A percentile compares a stretch with the other conserved stretches of the same genome.
These are phyloP conservation scores for Porcisia deanei DNA, from an alignment of 208 protist genomes.

Conservation along the genomic window DNA sequence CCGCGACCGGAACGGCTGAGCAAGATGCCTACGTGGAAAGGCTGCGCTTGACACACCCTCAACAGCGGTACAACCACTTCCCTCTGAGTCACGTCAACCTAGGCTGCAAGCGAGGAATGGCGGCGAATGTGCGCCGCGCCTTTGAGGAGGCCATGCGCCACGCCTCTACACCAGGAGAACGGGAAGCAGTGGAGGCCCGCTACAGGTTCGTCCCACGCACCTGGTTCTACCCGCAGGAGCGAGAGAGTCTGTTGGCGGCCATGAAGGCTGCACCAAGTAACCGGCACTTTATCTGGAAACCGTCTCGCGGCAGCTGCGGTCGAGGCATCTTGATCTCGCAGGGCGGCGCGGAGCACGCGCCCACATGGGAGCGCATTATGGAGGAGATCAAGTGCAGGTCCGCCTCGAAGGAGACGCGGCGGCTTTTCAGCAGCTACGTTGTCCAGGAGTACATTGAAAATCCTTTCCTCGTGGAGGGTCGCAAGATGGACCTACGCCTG, in stretches of 20 bases:
- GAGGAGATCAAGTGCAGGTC: constrained; percentile 53
- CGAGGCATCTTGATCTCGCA: constrained; percentile 80
- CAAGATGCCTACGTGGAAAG: constrained; percentile 15
- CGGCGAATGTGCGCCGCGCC: constrained; percentile 41
- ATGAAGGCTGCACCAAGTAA: constrained; percentile 36
- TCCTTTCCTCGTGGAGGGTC: constrained; percentile 91
- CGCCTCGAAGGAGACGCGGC: constrained; percentile 16
- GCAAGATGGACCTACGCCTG: constrained; percentile 95
- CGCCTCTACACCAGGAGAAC: constrained; percentile 5
- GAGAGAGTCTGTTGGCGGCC: constrained; percentile 40
- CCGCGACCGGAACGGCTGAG: constrained; percentile 9
- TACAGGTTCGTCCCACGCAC: constrained; percentile 79
- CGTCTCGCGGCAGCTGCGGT: constrained; percentile 88
- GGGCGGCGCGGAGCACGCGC: constrained; percentile 43
- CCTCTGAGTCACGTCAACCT: constrained; percentile 77
- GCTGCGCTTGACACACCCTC: constrained; percentile 19
- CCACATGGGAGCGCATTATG: constrained; percentile 55
- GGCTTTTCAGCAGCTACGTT: constrained; percentile 65
- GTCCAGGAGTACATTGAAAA: constrained; percentile 95
- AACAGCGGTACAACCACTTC: constrained; percentile 90
- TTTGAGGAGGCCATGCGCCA: constrained; percentile 5
- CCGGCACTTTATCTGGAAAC: constrained; percentile 89
- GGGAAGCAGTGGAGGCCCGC: constrained; percentile 1
- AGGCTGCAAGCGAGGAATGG: constrained; percentile 87
- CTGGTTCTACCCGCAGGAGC: constrained; percentile 84